These are phyloP conservation scores for Venturia effusa DNA, from an alignment of 2,329 filamentous ascomycete species.

Conservation along the genomic window DNA sequence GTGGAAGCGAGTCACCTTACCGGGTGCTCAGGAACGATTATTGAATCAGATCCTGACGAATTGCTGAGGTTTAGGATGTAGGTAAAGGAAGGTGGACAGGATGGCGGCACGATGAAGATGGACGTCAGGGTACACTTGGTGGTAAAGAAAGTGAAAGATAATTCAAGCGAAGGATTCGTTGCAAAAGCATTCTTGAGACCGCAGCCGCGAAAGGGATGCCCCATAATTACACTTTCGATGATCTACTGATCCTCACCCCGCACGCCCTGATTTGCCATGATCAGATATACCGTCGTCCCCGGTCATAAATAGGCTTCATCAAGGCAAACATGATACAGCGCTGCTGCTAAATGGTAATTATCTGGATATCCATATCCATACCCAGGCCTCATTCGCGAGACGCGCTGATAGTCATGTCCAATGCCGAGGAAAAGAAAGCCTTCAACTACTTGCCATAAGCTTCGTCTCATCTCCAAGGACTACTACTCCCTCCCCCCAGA, in stretches of 20 bases:
- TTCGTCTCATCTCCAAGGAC: slow-evolving; percentile 30
- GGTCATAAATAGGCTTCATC: not conserved
- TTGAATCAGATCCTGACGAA: too few species aligned
- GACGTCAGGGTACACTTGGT: not conserved
- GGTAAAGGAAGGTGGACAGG: too few species aligned
- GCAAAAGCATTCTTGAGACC: not conserved
- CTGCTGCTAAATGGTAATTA: too few species aligned
- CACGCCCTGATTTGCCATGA: too few species aligned
- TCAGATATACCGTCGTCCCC: not conserved
- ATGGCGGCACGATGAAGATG: too few species aligned
- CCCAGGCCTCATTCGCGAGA: not conserved
- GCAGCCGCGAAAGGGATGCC: not conserved
- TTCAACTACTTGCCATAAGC: too few species aligned
- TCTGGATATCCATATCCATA: not conserved
- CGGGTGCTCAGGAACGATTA: too few species aligned
- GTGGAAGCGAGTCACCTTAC: too few species aligned
- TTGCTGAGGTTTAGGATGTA: too few species aligned
- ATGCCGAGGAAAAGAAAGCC: too few species aligned
- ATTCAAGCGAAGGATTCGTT: not conserved
- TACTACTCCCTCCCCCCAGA: slow-evolving; percentile 22
- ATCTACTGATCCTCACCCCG: too few species aligned
- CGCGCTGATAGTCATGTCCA: too few species aligned
- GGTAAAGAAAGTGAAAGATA: not conserved
- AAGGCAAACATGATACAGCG: not conserved
- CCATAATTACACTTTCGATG: not conserved